These are phyloP conservation scores for Pestalotiopsis sp. DNA, from an alignment of 2,329 filamentous ascomycete genomes.

Conservation along the genomic window DNA sequence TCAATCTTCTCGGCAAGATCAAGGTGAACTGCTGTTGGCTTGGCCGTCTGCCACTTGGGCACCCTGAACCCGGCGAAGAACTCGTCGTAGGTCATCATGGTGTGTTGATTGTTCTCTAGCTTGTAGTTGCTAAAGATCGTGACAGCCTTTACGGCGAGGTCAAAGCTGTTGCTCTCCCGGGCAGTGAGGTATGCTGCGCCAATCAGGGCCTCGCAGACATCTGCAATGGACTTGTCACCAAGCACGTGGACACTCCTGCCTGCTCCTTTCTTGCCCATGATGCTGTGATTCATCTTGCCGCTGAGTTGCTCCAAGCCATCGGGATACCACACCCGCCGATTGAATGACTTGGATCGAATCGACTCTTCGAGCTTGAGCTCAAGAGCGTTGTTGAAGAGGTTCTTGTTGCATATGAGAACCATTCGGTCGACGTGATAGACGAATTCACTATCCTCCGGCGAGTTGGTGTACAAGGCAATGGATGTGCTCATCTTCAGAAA, in stretches of 20 bases:
- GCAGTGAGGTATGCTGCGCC: slow-evolving; percentile 73
- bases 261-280: slow-evolving; percentile 64
- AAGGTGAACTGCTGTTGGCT: slow-evolving; percentile 65
- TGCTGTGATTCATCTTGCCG: slow-evolving; percentile 64
- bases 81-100: slow-evolving; percentile 68
- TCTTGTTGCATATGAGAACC: slow-evolving; percentile 88
- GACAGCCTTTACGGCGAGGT: slow-evolving; percentile 64
- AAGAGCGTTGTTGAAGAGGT: slow-evolving; percentile 77
- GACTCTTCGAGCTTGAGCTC: slow-evolving; percentile 69
- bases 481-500: slow-evolving; percentile 97
- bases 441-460: slow-evolving; percentile 79
- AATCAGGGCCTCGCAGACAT: slow-evolving; percentile 93
- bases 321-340: slow-evolving; percentile 86
- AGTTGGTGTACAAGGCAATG: slow-evolving; percentile 77
- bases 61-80: slow-evolving; percentile 71
- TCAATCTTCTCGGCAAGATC: slow-evolving; percentile 69
- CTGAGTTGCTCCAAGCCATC: slow-evolving; percentile 71
- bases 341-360: slow-evolving; percentile 82
- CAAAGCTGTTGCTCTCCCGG: slow-evolving; percentile 44
- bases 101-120: slow-evolving; percentile 70
- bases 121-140: slow-evolving; percentile 51
- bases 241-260: slow-evolving; percentile 63
- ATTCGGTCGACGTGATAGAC: slow-evolving; percentile 90
- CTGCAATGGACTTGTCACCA: slow-evolving; percentile 87
- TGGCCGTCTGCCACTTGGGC: slow-evolving; percentile 69